Evolutionary conservation across 495 filamentous ascomycete species (phyloP), one percentile per base, ranked within the genome.

Genomic region (Amniculicola lignicola): DNA sequence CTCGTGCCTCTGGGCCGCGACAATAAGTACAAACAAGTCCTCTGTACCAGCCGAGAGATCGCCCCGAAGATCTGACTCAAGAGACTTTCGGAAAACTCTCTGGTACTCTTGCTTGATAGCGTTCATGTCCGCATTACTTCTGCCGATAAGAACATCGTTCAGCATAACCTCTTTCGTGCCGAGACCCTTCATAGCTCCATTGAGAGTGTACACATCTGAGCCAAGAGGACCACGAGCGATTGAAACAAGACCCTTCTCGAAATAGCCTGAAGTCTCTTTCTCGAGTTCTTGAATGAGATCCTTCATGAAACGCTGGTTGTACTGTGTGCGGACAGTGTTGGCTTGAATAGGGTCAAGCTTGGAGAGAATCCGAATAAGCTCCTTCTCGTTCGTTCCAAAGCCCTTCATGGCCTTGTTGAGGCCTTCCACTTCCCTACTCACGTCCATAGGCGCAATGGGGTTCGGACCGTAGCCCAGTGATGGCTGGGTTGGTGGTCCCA

Each of bases 341-440:
- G 93, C 79, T 61, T 91, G 85, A 11, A 87, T 72, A 3, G 89
- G 85, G 52, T 94, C 83, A 46, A 86, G 80, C 23, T 68, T 75
- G 0, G 82, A 73, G 18, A 97, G 73, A 14, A 85, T 71, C 0
- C 72, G 70, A 61, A 90, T 87, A 0, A 96, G 74, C 0, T 79
- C 69, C 44, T 80, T 81, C 68, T 95, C 90, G 62, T 96, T 83
- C 0, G 91, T 96, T 37, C 90, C 91, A 52, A 93, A 85, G 6
- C 91, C 89, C 73, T 94, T 94, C 87, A 95, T 95, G 2, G 92
- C 89, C 61, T 79, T 79, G 46, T 88, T 77, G 19, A 95, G 75
- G 7, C 70, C 76, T 42, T 89, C 79, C 0, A 88, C 87, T 51
- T 94, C 81, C 1, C 70, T 64, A 2, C 70, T 75, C 42, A 78